Evolutionary conservation across 331 rosid genomes (phyloP), one percentile per base, ranked within the genome.

Genomic region (Saraca asoca): DNA sequence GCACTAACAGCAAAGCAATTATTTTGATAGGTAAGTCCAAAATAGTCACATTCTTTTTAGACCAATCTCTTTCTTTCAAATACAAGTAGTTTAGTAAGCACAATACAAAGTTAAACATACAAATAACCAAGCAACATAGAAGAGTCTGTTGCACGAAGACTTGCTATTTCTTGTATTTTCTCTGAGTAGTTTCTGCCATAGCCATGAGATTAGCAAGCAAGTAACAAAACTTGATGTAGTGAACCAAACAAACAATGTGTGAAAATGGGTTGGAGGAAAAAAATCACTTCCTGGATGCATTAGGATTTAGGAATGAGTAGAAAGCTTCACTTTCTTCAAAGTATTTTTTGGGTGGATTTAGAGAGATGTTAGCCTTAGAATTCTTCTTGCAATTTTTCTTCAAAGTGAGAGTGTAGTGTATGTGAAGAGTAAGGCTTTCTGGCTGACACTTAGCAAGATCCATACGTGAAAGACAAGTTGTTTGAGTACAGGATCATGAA

Each of bases 221-320:
- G 44, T 4, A 79, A 71, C 72, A 84, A 50, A 5, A 69, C 57
- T 17, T 82, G 17, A 74, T 84, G 88, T 9, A 79, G 39, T 1
- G 79, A 80, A 53, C 75, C 84, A 48, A 87, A 86, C 15, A 84
- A 24, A 57, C 79, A 77, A 9, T 68, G 85, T 12, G 75, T 62
- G 79, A 82, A 82, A 64, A 79, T 31, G 37, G 84, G 86, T 67
- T 74, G 55, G 41, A 84, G 41, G n/a, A 48, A 82, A 68, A 70
- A 84, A 72, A 54, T 71, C 54, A 39, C 71, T 15, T 54, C 51
- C 77, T 12, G 76, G 57, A 3, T 24, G 31, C 31, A 24, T 24
- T 24, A 3, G 3, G 31, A 24, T 1, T 24, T 1, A 24, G 31
- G 3, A n/a, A n/a, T n/a, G n/a, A n/a, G n/a, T n/a, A 24, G 31